phyloP scores from a whole-genome alignment of 176 grass and related monocot species.

The Microstegium vimineum region DNA sequence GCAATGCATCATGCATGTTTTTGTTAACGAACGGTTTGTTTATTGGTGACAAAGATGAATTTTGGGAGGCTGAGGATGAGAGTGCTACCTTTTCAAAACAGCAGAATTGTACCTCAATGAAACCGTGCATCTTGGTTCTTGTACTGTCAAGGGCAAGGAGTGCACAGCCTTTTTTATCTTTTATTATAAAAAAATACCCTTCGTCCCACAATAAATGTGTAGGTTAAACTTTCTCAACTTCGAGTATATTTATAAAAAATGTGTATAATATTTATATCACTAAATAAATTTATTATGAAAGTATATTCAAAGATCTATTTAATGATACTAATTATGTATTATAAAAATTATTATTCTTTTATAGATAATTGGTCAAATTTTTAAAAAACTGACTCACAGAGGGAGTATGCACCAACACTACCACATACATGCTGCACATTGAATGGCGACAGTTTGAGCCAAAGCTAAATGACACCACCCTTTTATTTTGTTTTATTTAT shows the following conservation, averaged over 20 bases:
- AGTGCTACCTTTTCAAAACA: neutral
- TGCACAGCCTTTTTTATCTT: neutral
- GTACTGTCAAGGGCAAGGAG: neutral
- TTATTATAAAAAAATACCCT: too few species aligned
- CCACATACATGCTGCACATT: neutral
- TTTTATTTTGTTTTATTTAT: neutral
- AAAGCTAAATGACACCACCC: neutral
- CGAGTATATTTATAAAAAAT: too few species aligned
- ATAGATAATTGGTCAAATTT: too few species aligned
- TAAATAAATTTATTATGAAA: too few species aligned
- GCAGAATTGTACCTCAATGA: neutral
- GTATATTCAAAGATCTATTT: too few species aligned
- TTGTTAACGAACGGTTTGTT: neutral
- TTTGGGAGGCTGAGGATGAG: neutral
- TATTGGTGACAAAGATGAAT: neutral
- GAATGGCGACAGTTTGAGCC: neutral
- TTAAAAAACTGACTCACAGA: too few species aligned
- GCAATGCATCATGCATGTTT: neutral
- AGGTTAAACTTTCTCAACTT: too few species aligned
- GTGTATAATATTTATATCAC: too few species aligned
- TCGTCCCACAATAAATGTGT: too few species aligned
- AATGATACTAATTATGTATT: too few species aligned
- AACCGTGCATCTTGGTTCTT: neutral
- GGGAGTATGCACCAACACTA: neutral
- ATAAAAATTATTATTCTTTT: too few species aligned